Base-by-base conservation (phyloP, 176 grass and related monocot species). In the Oryza meridionalis region DNA sequence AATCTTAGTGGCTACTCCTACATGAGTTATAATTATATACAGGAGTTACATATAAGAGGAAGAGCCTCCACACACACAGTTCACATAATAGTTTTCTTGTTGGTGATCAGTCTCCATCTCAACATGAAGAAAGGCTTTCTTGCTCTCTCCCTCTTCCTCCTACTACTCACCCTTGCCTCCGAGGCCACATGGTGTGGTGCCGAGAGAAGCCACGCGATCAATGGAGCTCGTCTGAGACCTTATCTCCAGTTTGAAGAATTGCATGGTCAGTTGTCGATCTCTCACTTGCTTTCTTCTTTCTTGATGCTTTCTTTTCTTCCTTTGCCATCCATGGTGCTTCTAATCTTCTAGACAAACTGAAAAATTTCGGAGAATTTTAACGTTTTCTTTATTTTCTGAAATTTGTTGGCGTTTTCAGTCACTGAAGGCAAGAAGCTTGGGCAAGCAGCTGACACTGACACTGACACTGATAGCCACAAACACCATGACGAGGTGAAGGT, bases 41-140 rank as follows among this genome's bases (percentile, higher is more conserved):
- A 62, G 50, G 9, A 77, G 66, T 22, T 77, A 37, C 6, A 37
- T 37, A 85, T 37, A 81, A 85, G 43, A 81, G 61, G 6, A 58
- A 21, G 29, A 77, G 82, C 35, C 83, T 85, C 42, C 42, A 53
- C 19, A 10, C 19, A 10, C 19, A 29, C 51, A 70, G 27, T 71
- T 38, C 67, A 58, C 69, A 32, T 53, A 59, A 44, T 24, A 70
- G 82, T 45, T 70, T 71, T 37, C 51, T 84, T 59, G 40, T 43
- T 53, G 87, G 71, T 43, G 50, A 12, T 31, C 72, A 55, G 53
- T 81, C 65, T 81, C 65, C 82, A 65, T 70, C 9, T 66, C 72
- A 85, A 89, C 65, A 89, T 89, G 83, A 65, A 15, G 72, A 86
- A 77, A 53, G 29, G 42, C 21, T 19, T 85, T 49, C 42, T 86